A percentile compares a stretch with the other conserved stretches of the same genome.
phyloP scores from a whole-genome alignment of 2,329 filamentous ascomycete genomes.

The Cercospora sesami region DNA sequence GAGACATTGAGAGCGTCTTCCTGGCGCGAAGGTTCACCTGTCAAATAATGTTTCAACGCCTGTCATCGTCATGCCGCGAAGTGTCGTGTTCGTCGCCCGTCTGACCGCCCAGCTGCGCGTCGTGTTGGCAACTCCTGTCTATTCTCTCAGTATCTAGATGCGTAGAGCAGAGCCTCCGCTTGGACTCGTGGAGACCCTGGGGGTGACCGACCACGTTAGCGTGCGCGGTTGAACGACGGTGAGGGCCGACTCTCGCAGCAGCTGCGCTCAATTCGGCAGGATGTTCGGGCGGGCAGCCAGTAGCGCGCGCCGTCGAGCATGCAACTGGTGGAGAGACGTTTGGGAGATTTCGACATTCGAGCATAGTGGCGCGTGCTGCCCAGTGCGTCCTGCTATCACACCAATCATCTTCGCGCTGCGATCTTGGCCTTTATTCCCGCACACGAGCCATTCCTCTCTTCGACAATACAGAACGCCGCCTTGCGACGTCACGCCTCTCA shows the following conservation, averaged over 20 bases:
- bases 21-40: background rate
- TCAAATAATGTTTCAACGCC: background rate
- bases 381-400: background rate
- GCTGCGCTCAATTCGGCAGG: background rate
- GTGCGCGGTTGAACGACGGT: constrained; percentile 8
- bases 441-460: background rate
- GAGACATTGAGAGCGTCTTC: constrained; percentile 2
- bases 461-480: constrained; percentile 10
- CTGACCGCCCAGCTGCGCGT: background rate
- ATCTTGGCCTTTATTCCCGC: background rate
- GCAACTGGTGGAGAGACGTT: constrained; percentile 9
- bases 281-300: background rate
- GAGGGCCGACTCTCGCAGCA: constrained; percentile 5
- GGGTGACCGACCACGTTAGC: background rate
- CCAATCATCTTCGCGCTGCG: background rate
- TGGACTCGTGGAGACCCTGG: background rate
- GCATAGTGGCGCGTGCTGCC: background rate
- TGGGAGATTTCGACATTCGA: constrained; percentile 18
- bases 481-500: background rate
- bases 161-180: background rate
- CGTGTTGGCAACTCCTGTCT: background rate
- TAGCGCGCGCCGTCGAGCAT: background rate
- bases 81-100: background rate
- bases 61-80: background rate
- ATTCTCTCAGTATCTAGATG: background rate